Evolutionary conservation across 2,329 filamentous ascomycete species (phyloP), one percentile per base, ranked within the genome.

Genomic region (Domatiomyces catenatus): DNA sequence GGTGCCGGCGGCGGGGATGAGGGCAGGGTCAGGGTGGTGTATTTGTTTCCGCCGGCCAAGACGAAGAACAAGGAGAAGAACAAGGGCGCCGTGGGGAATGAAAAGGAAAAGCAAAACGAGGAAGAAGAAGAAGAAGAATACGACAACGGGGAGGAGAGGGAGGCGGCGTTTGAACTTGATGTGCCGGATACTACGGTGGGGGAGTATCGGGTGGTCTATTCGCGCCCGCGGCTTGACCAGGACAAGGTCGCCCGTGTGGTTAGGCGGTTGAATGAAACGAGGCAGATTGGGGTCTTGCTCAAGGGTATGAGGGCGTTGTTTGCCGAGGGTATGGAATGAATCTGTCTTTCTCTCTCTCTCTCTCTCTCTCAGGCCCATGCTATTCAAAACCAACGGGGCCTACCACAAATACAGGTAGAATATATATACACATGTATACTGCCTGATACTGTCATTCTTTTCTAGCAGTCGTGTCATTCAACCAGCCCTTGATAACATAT

Each of bases 21-120:
- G 55, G 89, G 95, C 67, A 77, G 85, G 22, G 73, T 98, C 59
- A 90, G 90, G 67, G 94, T 98, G 65, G 77, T 92, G 2, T 98
- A 87, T 63, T 84, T 80, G 24, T 86, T 93, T 65, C 73, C 96
- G 45, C 81, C 93, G 63, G 87, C 94, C 70, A 79, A 80, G 61
- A 53, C 51, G 5, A 28, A 47, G 5, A 47, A 50, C 5, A 43
- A 32, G 45, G 5, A 24, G 28, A 17, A 18, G 3, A 7, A 24
- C 8, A 17, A 8, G 17, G 28, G 32, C n/a, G n/a, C n/a, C n/a
- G n/a, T 83, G 32, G 86, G 89, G 60, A 76, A 81, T 52, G 89
- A 96, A 69, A 88, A 6, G 44, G 6, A 22, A 12, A 5, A 32
- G 18, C 4, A 32, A 12, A 5, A 39, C 2, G 10, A 5, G 32